Conservation (phyloP, 352 stramenopile species). For the Thraustochytrium striatum region DNA sequence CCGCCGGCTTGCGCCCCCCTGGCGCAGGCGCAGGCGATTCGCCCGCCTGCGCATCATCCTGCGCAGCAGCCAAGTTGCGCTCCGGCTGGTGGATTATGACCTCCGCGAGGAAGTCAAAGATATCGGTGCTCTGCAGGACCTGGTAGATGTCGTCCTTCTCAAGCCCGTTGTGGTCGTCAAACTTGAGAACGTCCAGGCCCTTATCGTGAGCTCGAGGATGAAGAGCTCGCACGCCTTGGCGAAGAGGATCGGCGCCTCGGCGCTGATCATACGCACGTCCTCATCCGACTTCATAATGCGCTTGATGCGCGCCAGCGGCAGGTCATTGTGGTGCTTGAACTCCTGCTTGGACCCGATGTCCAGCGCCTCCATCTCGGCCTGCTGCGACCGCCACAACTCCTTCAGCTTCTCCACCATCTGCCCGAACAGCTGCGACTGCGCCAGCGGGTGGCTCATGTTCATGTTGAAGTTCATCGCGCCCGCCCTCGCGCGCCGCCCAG, state of each 20-base stretch:
- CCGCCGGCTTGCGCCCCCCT: too few species aligned
- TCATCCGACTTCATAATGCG: conserved; percentile 99
- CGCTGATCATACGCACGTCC: conserved; percentile 95
- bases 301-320: conserved; percentile 96
- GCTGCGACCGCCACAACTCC: conserved; percentile 44
- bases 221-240: conserved; percentile 99
- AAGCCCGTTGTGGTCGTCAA: conserved; percentile 32
- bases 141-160: conserved; percentile 45
- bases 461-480: conserved; percentile 45
- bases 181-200: conserved; percentile 31
- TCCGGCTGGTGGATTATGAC: conserved; percentile 42
- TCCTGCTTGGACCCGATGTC: conserved; percentile 59
- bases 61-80: too few species aligned
- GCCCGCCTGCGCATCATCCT: too few species aligned
- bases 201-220: conserved; percentile 92
- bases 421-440: conserved; percentile 18
- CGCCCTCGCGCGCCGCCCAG: neutral
- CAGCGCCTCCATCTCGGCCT: conserved; percentile 41
- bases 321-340: conserved; percentile 99
- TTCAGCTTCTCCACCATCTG: conserved; percentile 46
- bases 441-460: conserved; percentile 42
- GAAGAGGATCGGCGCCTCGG: conserved; percentile 96
- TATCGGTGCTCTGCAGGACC: conserved; percentile 27
- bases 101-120: conserved; percentile 42
- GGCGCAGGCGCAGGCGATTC: too few species aligned